Base-by-base conservation (phyloP, 75 land plant species). In the Pinus tabuliformis region DNA sequence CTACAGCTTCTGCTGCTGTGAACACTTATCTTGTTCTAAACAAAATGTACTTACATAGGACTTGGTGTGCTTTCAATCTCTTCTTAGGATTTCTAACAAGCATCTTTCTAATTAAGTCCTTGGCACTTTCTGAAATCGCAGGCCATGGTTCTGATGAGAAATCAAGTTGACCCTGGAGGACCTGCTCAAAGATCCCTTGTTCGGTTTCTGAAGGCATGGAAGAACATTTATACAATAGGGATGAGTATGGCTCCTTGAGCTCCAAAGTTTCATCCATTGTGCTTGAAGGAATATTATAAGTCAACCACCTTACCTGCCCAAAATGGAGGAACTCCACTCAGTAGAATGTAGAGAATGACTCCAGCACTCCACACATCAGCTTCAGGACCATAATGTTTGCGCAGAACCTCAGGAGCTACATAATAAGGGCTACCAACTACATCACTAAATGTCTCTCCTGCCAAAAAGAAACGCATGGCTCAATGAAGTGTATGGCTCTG, bases 121-220 rank as follows among this genome's bases (percentile, higher is more conserved):
- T 89, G 49, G 91, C 91, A 77, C 83, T 76, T 6, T 80, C 85
- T 49, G 91, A 89, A 60, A 89, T 86, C 18, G 24, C 62, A 59
- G 89, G 89, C 91, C 91, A 89, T 61, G 91, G 91, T 79, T 86
- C 89, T n/a, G 83, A 78, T 57, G 76, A n/a, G 39, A 89, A 86
- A 59, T 89, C 89, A 62, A 89, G 77, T 58, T 86, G 82, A 52
- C 86, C 91, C 16, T 74, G 73, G 75, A 89, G 60, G 73, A 89
- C 86, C 45, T 78, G 82, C 49, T 89, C 84, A 81, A 89, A 89
- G 70, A 89, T 86, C 58, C 79, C 86, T 59, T 86, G 75, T 83
- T 89, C 89, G 2, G 83, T 81, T 78, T 89, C 91, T 89, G 78
- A 16, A 64, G 56, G 59, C 60, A 45, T 45, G 56, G n/a, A 18